These are phyloP conservation scores for Plasmodium inui DNA, from an alignment of 169 alveolate genomes.

Conservation along the genomic window DNA sequence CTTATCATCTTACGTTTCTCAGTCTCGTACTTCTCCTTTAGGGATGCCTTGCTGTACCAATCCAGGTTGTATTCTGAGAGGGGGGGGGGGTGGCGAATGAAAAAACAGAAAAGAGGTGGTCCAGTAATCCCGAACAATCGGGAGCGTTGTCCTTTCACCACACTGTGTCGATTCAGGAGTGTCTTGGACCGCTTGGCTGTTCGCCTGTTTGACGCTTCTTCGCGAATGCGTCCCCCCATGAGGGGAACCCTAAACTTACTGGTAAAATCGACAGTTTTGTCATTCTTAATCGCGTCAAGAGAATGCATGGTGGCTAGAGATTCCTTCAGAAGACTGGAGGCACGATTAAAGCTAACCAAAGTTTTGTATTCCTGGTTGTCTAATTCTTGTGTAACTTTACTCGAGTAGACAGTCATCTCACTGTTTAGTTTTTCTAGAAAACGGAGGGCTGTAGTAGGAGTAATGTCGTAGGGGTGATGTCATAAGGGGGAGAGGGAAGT, in stretches of 20 bases:
- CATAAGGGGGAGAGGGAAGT: background rate
- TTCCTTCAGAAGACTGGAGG: slow-evolving; percentile 21
- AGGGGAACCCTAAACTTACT: background rate
- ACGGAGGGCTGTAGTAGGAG: slow-evolving; percentile 6
- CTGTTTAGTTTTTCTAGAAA: slow-evolving; percentile 28
- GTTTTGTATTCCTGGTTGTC: background rate
- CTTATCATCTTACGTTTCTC: slow-evolving; percentile 10
- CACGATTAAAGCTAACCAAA: background rate
- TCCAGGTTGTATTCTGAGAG: slow-evolving; percentile 23
- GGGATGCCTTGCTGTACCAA: slow-evolving; percentile 25
- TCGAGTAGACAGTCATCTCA: background rate
- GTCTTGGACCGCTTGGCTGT: background rate
- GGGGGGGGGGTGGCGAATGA: background rate
- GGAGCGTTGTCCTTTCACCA: no score
- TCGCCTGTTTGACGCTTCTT: background rate
- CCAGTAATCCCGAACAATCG: no score
- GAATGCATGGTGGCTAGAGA: slow-evolving; percentile 49
- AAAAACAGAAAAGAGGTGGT: no score
- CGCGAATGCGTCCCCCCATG: background rate
- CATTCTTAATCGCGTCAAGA: slow-evolving; percentile 15
- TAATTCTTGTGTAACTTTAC: slow-evolving; percentile 6
- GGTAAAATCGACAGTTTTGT: background rate
- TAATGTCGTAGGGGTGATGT: background rate
- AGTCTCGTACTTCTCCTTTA: slow-evolving; percentile 29
- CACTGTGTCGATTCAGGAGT: background rate